Evolutionary conservation across 306 rosid species (phyloP).

Genomic region (Fragaria vesca): DNA sequence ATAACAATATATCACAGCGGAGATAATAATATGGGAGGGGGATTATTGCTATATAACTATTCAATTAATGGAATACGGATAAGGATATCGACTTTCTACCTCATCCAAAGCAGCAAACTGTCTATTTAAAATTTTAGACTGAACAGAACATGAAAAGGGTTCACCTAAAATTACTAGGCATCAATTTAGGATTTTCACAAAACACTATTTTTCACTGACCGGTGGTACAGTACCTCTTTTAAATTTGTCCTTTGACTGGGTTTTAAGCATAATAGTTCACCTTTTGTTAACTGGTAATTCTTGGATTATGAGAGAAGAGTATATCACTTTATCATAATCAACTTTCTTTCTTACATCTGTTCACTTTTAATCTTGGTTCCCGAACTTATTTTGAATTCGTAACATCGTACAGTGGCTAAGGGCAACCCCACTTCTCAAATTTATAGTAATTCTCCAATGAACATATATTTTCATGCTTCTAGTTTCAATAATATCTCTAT

Average conservation of each 20-base stretch:
- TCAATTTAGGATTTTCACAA: not conserved
- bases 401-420: not conserved
- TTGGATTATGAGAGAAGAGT: not conserved
- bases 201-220: not conserved
- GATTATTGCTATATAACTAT: too few relatives aligned
- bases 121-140: not conserved
- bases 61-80: not conserved
- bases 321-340: not conserved
- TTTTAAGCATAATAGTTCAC: not conserved
- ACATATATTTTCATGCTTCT: not conserved
- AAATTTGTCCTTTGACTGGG: not conserved
- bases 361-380: not conserved
- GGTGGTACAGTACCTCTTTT: not conserved
- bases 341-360: not conserved
- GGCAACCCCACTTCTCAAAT: not conserved
- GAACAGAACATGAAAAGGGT: not conserved
- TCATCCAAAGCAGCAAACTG: not conserved
- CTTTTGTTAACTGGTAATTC: not conserved
- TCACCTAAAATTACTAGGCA: not conserved
- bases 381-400: not conserved
- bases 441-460: not conserved
- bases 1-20: not conserved
- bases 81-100: not conserved
- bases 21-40: not conserved
- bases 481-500: not conserved